phyloP scores from a whole-genome alignment of 805 yeast genomes.

The Lachancea dasiensis region DNA sequence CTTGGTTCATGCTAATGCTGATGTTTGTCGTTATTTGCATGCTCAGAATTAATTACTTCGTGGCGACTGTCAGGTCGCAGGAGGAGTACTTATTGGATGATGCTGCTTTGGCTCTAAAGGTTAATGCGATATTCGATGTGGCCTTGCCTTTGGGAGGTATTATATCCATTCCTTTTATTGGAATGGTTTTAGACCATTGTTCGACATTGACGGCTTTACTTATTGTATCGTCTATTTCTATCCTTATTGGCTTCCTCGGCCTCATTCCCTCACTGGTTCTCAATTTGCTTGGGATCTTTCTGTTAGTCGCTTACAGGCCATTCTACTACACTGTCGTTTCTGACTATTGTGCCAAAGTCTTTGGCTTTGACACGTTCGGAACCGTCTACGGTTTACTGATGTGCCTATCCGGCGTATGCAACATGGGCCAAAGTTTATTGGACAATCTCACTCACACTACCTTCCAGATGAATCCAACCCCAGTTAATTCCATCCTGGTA shows the following conservation, averaged over 20 bases:
- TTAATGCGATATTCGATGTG: conserved; percentile 75
- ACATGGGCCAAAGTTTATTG: conserved; percentile 61
- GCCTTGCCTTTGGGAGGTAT: conserved; percentile 89
- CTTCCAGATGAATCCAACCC: conserved; percentile 71
- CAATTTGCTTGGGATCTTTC: conserved; percentile 62
- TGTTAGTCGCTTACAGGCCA: conserved; percentile 81
- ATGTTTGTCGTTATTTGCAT: conserved; percentile 79
- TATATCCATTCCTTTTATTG: conserved; percentile 80
- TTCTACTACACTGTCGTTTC: conserved; percentile 90
- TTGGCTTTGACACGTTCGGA: conserved; percentile 90
- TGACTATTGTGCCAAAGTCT: conserved; percentile 86
- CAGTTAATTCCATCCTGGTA: conserved; percentile 59
- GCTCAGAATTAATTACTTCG: conserved; percentile 88
- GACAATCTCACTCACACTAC: conserved; percentile 65
- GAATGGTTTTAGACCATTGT: conserved; percentile 67
- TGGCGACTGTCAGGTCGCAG: conserved; percentile 82
- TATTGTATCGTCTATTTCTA: conserved; percentile 48
- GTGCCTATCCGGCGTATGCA: conserved; percentile 75
- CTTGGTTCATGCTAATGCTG: conserved; percentile 78
- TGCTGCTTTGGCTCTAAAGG: conserved; percentile 42
- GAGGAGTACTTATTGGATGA: conserved; percentile 63
- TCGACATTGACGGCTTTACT: conserved; percentile 52
- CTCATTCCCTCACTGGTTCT: conserved; percentile 42
- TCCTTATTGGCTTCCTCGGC: conserved; percentile 67
- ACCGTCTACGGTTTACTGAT: conserved; percentile 84